Conservation (phyloP, 1,284 basidiomycete genomes). For the Cystobasidium sp. region DNA sequence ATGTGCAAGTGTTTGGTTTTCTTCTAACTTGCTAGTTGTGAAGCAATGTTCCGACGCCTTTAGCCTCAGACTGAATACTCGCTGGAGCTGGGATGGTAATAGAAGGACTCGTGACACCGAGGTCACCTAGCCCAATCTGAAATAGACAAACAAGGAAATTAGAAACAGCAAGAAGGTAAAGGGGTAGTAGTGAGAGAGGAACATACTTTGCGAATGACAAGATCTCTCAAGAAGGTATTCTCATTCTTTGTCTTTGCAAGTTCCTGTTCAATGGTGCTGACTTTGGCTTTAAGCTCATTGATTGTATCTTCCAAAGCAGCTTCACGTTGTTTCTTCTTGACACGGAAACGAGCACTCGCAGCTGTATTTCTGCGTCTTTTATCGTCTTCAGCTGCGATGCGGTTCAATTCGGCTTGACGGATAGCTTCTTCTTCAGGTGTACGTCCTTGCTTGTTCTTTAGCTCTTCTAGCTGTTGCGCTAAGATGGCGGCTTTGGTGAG, state of each 20-base stretch:
- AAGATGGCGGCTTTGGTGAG: constrained; percentile 42
- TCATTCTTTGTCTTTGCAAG: constrained; percentile 88
- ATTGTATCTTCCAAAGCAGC: constrained; percentile 85
- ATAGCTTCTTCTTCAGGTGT: constrained; percentile 41
- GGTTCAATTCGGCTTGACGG: constrained; percentile 37
- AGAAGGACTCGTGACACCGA: constrained; percentile 10
- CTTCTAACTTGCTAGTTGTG: background rate
- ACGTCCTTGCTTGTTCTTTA: constrained; percentile 17
- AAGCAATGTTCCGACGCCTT: constrained; percentile 16
- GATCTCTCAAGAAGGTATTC: constrained; percentile 91
- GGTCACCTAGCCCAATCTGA: constrained; percentile 35
- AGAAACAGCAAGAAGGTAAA: background rate
- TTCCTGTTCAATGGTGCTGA: constrained; percentile 82
- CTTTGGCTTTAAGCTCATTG: constrained; percentile 84
- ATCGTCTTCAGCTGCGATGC: constrained; percentile 65
- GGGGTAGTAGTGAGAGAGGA: background rate
- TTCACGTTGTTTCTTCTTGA: constrained; percentile 99
- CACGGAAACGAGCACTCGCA: constrained; percentile 86
- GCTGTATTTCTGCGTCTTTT: constrained; percentile 95
- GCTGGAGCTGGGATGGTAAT: background rate
- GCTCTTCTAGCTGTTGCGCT: constrained; percentile 23
- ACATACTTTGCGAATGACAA: constrained; percentile 69
- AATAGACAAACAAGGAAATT: background rate
- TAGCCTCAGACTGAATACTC: constrained; percentile 4
- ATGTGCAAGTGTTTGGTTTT: no score